Conservation (phyloP, 2,329 filamentous ascomycete genomes). For the Aureobasidium melanogenum region DNA sequence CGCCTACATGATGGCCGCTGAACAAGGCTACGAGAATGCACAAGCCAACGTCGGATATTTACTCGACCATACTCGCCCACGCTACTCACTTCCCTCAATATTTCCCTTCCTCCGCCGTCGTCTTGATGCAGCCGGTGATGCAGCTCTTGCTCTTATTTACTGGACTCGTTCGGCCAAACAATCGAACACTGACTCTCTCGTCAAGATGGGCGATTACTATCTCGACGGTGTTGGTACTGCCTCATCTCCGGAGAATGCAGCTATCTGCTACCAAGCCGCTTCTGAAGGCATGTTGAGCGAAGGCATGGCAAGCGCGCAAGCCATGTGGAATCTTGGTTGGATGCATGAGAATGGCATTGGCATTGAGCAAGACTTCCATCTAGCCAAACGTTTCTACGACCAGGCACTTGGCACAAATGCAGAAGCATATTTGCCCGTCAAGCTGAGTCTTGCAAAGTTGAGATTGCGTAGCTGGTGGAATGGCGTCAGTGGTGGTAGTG, state of each 20-base stretch:
- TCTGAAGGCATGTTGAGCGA: constrained; percentile 89
- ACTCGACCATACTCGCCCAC: constrained; percentile 54
- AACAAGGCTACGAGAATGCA: constrained; percentile 82
- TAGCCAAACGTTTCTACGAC: constrained; percentile 95
- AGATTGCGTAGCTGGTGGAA: constrained; percentile 88
- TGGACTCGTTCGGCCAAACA: constrained; percentile 94
- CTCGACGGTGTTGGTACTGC: constrained; percentile 63
- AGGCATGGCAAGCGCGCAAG: constrained; percentile 84
- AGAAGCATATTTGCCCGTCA: constrained; percentile 90
- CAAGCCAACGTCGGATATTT: constrained; percentile 87
- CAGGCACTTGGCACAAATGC: constrained; percentile 79
- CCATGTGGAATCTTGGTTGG: constrained; percentile 95
- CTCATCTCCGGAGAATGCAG: constrained; percentile 63
- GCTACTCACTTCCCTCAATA: constrained; percentile 18
- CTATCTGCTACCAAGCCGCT: constrained; percentile 83
- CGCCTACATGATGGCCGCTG: constrained; percentile 76
- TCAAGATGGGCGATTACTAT: constrained; percentile 99
- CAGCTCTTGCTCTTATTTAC: constrained; percentile 70
- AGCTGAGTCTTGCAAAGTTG: constrained; percentile 77
- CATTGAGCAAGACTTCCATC: constrained; percentile 88
- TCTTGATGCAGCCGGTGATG: constrained; percentile 44
- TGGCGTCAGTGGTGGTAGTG: constrained; percentile 75
- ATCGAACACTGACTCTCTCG: constrained; percentile 81
- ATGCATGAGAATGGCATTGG: constrained; percentile 98
- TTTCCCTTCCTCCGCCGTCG: constrained; percentile 15